Percentiles rank a stretch among this genome's conserved stretches.
These are phyloP conservation scores for Grosmannia serpens DNA, from an alignment of 2,329 filamentous ascomycete genomes.

Conservation along the genomic window DNA sequence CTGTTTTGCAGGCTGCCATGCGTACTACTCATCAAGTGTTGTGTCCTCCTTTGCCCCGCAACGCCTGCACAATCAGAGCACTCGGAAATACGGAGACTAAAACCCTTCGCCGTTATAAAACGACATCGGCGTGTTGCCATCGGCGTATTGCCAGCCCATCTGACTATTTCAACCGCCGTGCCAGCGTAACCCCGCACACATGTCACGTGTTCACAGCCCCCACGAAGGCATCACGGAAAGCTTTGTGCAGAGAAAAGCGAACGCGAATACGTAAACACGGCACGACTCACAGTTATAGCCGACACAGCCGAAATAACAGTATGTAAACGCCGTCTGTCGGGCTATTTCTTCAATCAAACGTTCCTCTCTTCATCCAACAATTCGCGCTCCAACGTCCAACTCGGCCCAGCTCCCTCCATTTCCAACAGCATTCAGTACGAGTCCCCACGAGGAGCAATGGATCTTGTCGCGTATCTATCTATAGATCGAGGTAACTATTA, in stretches of 20 bases:
- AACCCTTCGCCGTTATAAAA: too few relatives aligned
- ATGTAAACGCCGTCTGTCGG: neutral
- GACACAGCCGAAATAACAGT: neutral
- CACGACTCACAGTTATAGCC: neutral
- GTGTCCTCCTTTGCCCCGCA: too few relatives aligned
- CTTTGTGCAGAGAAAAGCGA: neutral
- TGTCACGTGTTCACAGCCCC: neutral
- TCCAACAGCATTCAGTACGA: neutral
- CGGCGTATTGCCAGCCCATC: too few relatives aligned
- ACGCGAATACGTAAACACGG: neutral
- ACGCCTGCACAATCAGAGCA: too few relatives aligned
- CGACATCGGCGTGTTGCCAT: too few relatives aligned
- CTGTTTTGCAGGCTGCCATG: too few relatives aligned
- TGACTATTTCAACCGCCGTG: too few relatives aligned
- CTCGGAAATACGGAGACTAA: too few relatives aligned
- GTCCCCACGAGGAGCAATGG: slow-evolving; percentile 11
- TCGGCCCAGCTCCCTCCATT: neutral
- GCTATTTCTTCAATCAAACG: neutral
- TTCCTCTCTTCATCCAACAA: neutral
- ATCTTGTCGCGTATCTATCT: slow-evolving; percentile 21
- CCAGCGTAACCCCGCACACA: neutral
- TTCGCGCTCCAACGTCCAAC: neutral
- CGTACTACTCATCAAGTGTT: too few relatives aligned
- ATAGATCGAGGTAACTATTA: slow-evolving; percentile 34
- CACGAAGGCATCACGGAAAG: neutral